Percentiles rank a stretch among this genome's conserved stretches.
phyloP scores from a whole-genome alignment of 2,329 filamentous ascomycete genomes.

The Teratosphaeria pseudoeucalypti region DNA sequence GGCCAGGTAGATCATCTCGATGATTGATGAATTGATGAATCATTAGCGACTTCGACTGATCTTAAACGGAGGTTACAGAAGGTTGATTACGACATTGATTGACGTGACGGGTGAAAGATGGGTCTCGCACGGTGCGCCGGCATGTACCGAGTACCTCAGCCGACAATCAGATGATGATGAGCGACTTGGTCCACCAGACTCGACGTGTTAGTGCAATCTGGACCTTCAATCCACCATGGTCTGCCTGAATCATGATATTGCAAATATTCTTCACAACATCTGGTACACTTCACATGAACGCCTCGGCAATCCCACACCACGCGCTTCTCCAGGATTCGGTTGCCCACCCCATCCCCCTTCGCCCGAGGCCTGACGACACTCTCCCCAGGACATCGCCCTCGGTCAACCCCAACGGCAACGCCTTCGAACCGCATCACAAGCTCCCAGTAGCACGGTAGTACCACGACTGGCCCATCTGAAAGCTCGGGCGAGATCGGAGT shows the following conservation, averaged over 20 bases:
- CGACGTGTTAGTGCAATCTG: too few relatives aligned
- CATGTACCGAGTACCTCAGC: too few relatives aligned
- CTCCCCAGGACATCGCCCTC: background rate
- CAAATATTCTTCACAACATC: background rate
- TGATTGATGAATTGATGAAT: too few relatives aligned
- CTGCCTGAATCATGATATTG: background rate
- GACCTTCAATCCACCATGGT: too few relatives aligned
- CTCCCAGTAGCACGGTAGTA: background rate
- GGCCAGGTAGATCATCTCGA: too few relatives aligned
- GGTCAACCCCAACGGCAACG: background rate
- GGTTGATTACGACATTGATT: too few relatives aligned
- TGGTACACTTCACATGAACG: background rate
- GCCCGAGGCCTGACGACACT: background rate
- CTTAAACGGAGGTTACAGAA: too few relatives aligned
- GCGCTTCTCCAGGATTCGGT: background rate
- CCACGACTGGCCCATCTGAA: background rate
- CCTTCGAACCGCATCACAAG: background rate
- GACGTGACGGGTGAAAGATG: too few relatives aligned
- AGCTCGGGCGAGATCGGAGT: slow-evolving; percentile 4
- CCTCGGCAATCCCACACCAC: background rate
- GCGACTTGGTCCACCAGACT: too few relatives aligned
- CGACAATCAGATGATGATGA: too few relatives aligned
- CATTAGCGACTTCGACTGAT: too few relatives aligned
- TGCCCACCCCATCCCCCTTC: background rate
- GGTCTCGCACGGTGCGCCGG: too few relatives aligned